A percentile compares a stretch with the other conserved stretches of the same genome.
Evolutionary conservation across 345 rosid species (phyloP).

Genomic region (Eucalyptus tenuipes): DNA sequence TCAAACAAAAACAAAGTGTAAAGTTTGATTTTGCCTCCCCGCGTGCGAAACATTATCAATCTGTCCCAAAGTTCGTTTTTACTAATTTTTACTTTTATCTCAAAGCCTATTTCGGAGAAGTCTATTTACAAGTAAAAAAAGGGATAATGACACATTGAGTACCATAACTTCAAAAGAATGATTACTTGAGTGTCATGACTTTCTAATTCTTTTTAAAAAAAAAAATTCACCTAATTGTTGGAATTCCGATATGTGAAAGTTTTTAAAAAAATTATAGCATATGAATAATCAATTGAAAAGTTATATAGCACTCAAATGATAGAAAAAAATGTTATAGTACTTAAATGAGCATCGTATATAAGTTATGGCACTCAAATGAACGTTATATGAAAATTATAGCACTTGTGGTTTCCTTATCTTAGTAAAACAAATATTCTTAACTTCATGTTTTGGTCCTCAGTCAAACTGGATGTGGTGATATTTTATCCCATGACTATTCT

Average conservation of each 20-base stretch:
- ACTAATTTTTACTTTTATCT: not conserved
- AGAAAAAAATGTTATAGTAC: fast-evolving
- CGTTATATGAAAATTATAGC: too few species aligned
- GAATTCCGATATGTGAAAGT: too few species aligned
- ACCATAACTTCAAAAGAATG: fast-evolving
- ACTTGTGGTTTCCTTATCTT: too few species aligned
- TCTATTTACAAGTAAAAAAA: not conserved
- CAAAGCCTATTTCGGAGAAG: not conserved
- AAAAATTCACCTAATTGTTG: too few species aligned
- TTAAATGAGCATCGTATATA: fast-evolving
- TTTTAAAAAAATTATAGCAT: too few species aligned
- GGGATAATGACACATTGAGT: too few species aligned
- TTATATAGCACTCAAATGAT: too few species aligned
- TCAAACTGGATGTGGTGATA: not conserved
- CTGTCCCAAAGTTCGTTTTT: not conserved
- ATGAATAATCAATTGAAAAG: too few species aligned
- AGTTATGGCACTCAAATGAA: too few species aligned
- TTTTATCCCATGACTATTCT: not conserved
- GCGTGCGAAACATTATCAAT: not conserved
- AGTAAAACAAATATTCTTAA: too few species aligned
- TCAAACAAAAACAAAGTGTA: not conserved
- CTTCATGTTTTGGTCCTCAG: not conserved
- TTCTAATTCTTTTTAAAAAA: too few species aligned
- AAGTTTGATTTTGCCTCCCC: not conserved
- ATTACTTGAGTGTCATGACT: too few species aligned